phyloP scores from a whole-genome alignment of 2,329 filamentous ascomycete genomes.

The Talaromyces verruculosus region DNA sequence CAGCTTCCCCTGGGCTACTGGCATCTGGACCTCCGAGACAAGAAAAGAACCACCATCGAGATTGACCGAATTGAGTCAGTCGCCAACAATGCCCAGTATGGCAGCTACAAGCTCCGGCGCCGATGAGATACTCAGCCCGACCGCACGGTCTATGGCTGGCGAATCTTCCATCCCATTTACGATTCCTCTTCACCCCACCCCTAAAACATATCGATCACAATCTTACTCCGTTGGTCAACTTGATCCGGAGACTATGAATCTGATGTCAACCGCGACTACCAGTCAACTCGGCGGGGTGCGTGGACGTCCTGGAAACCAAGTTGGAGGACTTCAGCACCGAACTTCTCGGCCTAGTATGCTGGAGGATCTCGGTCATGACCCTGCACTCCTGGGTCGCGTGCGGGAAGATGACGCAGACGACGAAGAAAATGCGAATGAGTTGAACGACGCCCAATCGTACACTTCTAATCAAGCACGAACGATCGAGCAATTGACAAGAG shows the following conservation, averaged over 20 bases:
- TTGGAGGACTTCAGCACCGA: conserved; percentile 73
- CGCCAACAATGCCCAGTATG: conserved; percentile 65
- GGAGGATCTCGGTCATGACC: conserved; percentile 48
- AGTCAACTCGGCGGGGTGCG: conserved; percentile 35
- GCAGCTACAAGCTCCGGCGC: conserved; percentile 51
- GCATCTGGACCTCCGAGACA: conserved; percentile 75
- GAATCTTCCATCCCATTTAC: conserved; percentile 73
- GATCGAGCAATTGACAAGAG: conserved; percentile 49
- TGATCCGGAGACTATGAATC: conserved; percentile 61
- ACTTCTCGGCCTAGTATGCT: conserved; percentile 62
- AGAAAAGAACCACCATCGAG: conserved; percentile 75
- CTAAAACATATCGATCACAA: conserved; percentile 90
- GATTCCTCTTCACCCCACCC: conserved; percentile 83
- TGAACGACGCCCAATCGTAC: conserved; percentile 41
- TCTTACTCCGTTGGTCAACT: conserved; percentile 94
- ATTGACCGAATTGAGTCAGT: conserved; percentile 71
- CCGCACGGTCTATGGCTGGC: conserved; percentile 45
- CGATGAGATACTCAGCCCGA: conserved; percentile 55
- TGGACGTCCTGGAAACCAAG: conserved; percentile 47
- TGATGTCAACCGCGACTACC: conserved; percentile 36
- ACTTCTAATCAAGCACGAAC: conserved; percentile 44
- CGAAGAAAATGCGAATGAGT: conserved; percentile 41
- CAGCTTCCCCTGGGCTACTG: conserved; percentile 70
- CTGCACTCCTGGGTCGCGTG: conserved; percentile 47
- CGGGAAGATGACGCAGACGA: conserved; percentile 48